phyloP scores from a whole-genome alignment of 345 rosid genomes.

The Lepidium aucheri region DNA sequence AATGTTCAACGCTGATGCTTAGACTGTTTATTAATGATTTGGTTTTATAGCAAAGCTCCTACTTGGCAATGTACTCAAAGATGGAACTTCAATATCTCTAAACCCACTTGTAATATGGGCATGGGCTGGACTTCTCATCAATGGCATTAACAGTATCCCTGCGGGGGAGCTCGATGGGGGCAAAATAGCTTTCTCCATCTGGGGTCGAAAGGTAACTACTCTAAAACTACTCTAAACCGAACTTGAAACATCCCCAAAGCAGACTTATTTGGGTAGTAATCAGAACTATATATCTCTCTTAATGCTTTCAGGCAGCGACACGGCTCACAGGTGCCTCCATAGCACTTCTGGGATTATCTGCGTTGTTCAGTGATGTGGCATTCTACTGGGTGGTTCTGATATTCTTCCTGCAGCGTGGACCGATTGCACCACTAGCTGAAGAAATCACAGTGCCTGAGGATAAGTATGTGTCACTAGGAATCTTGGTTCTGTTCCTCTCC shows the following conservation, averaged over 20 bases:
- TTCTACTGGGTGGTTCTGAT: constrained; percentile 89
- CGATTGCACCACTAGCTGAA: constrained; percentile 74
- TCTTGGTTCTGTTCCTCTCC: constrained; percentile 59
- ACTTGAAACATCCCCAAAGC: background rate
- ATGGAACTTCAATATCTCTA: constrained; percentile 74
- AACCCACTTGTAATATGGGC: constrained; percentile 91
- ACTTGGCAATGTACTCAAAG: constrained; percentile 77
- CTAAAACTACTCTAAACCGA: background rate
- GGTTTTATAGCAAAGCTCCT: constrained; percentile 63
- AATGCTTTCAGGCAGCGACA: constrained; percentile 50
- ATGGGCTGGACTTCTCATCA: constrained; percentile 92
- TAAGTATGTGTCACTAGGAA: constrained; percentile 52
- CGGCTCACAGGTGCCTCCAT: constrained; percentile 61
- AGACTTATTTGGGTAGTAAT: background rate
- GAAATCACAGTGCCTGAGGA: constrained; percentile 65
- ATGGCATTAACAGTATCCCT: constrained; percentile 92
- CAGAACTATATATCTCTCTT: background rate
- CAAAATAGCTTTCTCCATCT: constrained; percentile 66
- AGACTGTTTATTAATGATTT: background rate
- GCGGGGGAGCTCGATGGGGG: constrained; percentile 97
- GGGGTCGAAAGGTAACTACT: constrained; percentile 87
- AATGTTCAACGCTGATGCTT: background rate
- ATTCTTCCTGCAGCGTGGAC: constrained; percentile 82
- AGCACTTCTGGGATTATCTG: constrained; percentile 63
- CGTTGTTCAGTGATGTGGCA: constrained; percentile 74